Conservation (phyloP, 768 basidiomycete genomes). For the Pilatotrama ljubarskyi region DNA sequence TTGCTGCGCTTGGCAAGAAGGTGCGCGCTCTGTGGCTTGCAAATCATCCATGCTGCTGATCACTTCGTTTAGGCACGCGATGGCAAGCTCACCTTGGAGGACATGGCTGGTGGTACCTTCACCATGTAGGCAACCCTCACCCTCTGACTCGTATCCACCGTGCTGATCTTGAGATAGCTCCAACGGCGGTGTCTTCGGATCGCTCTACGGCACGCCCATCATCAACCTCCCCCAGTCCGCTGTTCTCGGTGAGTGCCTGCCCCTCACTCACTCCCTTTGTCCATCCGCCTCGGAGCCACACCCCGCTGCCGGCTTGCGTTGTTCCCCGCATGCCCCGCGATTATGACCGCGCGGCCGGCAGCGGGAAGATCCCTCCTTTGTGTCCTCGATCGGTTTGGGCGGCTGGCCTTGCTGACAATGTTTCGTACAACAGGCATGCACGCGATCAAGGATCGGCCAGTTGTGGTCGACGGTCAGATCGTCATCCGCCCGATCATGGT, state of each 20-base stretch:
- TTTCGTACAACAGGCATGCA: conserved; percentile 70
- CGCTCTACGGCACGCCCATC: conserved; percentile 96
- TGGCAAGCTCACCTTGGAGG: conserved; percentile 92
- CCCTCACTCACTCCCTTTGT: neutral
- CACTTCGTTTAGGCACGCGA: conserved; percentile 66
- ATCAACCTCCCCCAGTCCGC: conserved; percentile 96
- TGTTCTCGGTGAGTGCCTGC: conserved; percentile 65
- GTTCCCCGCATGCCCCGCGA: neutral
- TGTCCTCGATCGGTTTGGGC: neutral
- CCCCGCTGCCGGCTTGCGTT: neutral
- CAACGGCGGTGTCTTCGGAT: conserved; percentile 98
- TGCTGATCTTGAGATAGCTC: conserved; percentile 53
- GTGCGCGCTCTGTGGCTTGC: conserved; percentile 32
- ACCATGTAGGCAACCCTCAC: conserved; percentile 64
- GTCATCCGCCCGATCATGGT: conserved; percentile 98
- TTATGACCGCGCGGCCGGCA: neutral
- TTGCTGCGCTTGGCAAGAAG: conserved; percentile 90
- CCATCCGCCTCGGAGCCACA: conserved; percentile 4
- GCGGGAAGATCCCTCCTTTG: neutral
- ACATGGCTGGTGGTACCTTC: conserved; percentile 99
- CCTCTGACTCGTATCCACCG: neutral
- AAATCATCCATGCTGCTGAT: neutral
- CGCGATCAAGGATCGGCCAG: conserved; percentile 86
- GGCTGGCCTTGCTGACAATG: neutral
- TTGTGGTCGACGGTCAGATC: conserved; percentile 92